These are phyloP conservation scores for Daldinia vernicosa DNA, from an alignment of 495 filamentous ascomycete genomes.

Conservation along the genomic window DNA sequence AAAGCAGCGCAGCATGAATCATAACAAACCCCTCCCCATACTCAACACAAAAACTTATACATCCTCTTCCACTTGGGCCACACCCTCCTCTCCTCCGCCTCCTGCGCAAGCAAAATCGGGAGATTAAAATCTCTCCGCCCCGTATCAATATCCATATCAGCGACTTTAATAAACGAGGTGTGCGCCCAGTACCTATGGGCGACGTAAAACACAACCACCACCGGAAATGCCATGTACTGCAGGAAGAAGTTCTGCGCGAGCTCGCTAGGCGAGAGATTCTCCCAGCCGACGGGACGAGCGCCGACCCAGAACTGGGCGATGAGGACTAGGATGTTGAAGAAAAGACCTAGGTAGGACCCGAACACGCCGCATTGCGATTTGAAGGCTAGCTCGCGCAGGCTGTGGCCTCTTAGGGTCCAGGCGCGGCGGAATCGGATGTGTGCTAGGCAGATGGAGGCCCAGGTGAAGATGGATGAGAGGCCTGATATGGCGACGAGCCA, in stretches of 20 bases:
- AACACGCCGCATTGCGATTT: conserved; percentile 78
- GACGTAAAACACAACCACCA: conserved; percentile 79
- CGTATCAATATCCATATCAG: conserved; percentile 86
- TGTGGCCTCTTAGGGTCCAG: conserved; percentile 75
- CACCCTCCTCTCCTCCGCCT: conserved; percentile 71
- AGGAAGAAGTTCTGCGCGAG: conserved; percentile 75
- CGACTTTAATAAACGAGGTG: conserved; percentile 70
- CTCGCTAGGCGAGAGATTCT: conserved; percentile 49
- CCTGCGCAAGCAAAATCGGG: conserved; percentile 75
- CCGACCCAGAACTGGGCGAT: conserved; percentile 94
- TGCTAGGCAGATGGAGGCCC: conserved; percentile 85
- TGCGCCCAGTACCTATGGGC: conserved; percentile 80
- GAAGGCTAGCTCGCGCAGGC: conserved; percentile 80
- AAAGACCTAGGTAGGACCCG: conserved; percentile 85
- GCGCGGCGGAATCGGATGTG: conserved; percentile 93
- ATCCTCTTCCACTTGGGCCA: conserved; percentile 91
- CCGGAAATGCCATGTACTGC: conserved; percentile 82
- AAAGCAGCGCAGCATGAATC: neutral
- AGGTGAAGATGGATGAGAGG: conserved; percentile 90
- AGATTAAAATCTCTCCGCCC: conserved; percentile 90
- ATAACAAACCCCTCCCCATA: neutral
- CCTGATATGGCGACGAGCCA: conserved; percentile 94
- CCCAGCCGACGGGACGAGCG: conserved; percentile 76
- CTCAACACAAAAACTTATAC: conserved; percentile 64
- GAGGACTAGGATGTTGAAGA: conserved; percentile 82